These are phyloP conservation scores for Babesia ovata DNA, from an alignment of 169 alveolate species.

Conservation along the genomic window DNA sequence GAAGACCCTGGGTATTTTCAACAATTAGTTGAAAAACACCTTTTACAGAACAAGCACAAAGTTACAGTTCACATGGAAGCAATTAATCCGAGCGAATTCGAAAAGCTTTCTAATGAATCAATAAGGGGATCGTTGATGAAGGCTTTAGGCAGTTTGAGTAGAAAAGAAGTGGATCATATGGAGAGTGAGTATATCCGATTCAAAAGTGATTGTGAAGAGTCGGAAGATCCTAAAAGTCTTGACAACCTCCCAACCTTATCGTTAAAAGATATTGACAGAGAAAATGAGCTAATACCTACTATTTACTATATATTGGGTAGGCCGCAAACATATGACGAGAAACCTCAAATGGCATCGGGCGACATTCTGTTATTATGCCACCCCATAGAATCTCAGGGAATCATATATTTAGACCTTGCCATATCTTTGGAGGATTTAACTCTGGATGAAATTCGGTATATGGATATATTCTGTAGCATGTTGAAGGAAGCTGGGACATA, in stretches of 20 bases:
- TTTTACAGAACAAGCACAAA: slow-evolving; percentile 68
- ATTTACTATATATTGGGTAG: slow-evolving; percentile 48
- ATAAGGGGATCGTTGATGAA: slow-evolving; percentile 48
- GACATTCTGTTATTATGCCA: slow-evolving; percentile 46
- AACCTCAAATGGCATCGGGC: slow-evolving; percentile 22
- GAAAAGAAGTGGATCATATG: slow-evolving; percentile 68
- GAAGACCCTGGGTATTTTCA: slow-evolving; percentile 61
- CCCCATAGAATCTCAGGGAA: slow-evolving; percentile 76
- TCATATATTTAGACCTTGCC: slow-evolving; percentile 74
- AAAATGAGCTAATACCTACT: slow-evolving; percentile 73
- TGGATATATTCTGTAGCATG: slow-evolving; percentile 66
- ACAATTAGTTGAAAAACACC: slow-evolving; percentile 62
- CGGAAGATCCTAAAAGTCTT: slow-evolving; percentile 65
- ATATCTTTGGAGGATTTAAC: slow-evolving; percentile 68
- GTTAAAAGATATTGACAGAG: slow-evolving; percentile 68
- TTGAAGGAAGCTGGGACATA: slow-evolving; percentile 73
- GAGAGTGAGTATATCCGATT: slow-evolving; percentile 63
- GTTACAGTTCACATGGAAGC: slow-evolving; percentile 71
- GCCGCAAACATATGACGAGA: slow-evolving; percentile 10
- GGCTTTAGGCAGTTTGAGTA: slow-evolving; percentile 59
- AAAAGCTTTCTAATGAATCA: slow-evolving; percentile 51
- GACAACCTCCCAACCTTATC: slow-evolving; percentile 69
- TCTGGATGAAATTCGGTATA: slow-evolving; percentile 71
- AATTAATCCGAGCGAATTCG: slow-evolving; percentile 67
- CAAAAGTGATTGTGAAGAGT: slow-evolving; percentile 56